Conservation (phyloP, 1,284 basidiomycete genomes). For the Sanghuangporus sanghuang region DNA sequence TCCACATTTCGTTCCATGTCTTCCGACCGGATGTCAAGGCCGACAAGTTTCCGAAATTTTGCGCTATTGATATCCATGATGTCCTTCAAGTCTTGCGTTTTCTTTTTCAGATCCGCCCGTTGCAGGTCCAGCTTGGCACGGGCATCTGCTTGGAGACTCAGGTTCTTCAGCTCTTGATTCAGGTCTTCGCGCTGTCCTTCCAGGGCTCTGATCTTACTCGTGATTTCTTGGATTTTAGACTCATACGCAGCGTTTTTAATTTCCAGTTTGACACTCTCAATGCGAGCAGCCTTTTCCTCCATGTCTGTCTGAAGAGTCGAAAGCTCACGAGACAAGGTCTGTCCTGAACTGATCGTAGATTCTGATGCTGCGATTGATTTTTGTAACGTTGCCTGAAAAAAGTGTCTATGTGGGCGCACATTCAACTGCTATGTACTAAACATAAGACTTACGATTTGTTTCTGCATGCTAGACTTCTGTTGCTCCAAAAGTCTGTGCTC, state of each 20-base stretch:
- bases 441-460: conserved; percentile 52
- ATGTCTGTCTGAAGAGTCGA: conserved; percentile 59
- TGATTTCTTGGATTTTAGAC: conserved; percentile 58
- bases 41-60: conserved; percentile 63
- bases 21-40: conserved; percentile 51
- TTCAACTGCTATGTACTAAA: neutral
- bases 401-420: neutral
- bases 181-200: conserved; percentile 72
- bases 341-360: conserved; percentile 49
- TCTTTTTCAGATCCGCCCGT: conserved; percentile 60
- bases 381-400: conserved; percentile 27
- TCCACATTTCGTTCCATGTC: conserved; percentile 73
- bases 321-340: conserved; percentile 53
- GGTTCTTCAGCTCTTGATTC: conserved; percentile 64
- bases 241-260: conserved; percentile 66
- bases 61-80: conserved; percentile 60
- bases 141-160: conserved; percentile 80
- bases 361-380: conserved; percentile 49
- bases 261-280: conserved; percentile 53
- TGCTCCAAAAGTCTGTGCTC: conserved; percentile 50
- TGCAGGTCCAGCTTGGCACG: conserved; percentile 82
- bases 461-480: conserved; percentile 45
- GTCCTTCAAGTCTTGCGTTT: conserved; percentile 56
- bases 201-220: conserved; percentile 47
- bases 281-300: conserved; percentile 56